Conservation (phyloP, 1,284 basidiomycete genomes). For the Irpex lacteus region DNA sequence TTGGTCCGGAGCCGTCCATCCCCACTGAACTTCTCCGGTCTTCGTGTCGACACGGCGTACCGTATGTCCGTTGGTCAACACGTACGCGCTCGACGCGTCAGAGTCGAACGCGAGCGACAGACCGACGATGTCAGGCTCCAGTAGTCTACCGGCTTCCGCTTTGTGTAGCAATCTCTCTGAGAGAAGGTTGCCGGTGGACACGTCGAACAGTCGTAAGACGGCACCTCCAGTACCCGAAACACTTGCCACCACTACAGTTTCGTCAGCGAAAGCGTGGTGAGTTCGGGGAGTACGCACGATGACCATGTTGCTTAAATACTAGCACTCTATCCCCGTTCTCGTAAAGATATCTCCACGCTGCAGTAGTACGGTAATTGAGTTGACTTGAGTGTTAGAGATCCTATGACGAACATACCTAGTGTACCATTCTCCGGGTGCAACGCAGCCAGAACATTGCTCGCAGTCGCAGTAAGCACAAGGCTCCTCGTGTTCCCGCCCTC, state of each 20-base stretch:
- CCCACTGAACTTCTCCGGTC: slow-evolving; percentile 58
- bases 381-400: background rate
- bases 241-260: slow-evolving; percentile 55
- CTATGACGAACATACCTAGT: slow-evolving; percentile 51
- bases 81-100: slow-evolving; percentile 38
- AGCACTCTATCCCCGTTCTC: slow-evolving; percentile 66
- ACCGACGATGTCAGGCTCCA: slow-evolving; percentile 50
- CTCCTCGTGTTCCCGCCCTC: slow-evolving; percentile 37
- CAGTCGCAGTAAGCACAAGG: slow-evolving; percentile 68
- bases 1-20: slow-evolving; percentile 62
- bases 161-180: slow-evolving; percentile 64
- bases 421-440: slow-evolving; percentile 71
- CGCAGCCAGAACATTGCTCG: slow-evolving; percentile 78
- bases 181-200: slow-evolving; percentile 63
- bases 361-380: background rate
- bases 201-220: slow-evolving; percentile 70
- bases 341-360: slow-evolving; percentile 82
- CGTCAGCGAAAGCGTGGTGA: background rate
- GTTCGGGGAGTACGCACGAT: slow-evolving; percentile 44
- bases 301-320: slow-evolving; percentile 61
- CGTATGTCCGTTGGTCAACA: slow-evolving; percentile 59
- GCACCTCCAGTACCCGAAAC: slow-evolving; percentile 77
- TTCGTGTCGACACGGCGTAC: slow-evolving; percentile 46
- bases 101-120: slow-evolving; percentile 38
- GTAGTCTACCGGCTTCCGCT: slow-evolving; percentile 39